Evolutionary conservation across 139 green algal species (phyloP), one percentile per base, ranked within the genome.

Genomic region (Limnomonas spitsbergensis): DNA sequence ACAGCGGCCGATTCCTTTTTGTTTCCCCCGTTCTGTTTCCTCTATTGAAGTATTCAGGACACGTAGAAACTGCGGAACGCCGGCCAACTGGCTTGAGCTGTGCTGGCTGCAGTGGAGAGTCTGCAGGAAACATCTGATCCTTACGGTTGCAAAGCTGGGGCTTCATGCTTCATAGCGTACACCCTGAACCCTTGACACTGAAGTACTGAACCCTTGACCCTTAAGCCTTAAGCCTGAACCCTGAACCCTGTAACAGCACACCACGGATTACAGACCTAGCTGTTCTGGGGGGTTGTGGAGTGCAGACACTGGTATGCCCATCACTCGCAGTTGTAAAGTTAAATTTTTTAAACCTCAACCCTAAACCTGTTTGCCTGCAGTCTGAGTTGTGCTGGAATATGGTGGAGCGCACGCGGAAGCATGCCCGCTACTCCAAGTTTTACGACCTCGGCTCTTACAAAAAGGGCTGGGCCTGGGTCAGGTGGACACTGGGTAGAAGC

Each of bases 381-480:
- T 61, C 47, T 61, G 47, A 61, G 47, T 20, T 61, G 47, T 61
- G 47, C n/a, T 61, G 47, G 47, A 61, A 61, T 14, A 14, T 61
- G 20, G 47, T 61, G 47, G 47, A 61, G 47, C 14, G 47, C 14
- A 61, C 47, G 20, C 14, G 47, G 47, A 61, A 61, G 14, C 47
- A 61, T 61, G 14, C 47, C 47, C 47, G 47, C 14, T 61, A 61
- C 29, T 34, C 29, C 29, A 36, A 72, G 61, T 20, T 39, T 7
- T 72, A 72, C 29, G 29, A 72, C 29, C 61, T 72, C 27, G 9
- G 9, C 7, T 72, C 61, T 24, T 72, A 72, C 24, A 34, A 39
- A 36, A 37, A 34, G 7, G 61, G 61, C 61, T 72, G 61, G 61
- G 29, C 61, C 26, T 72, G 61, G 61, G 61, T 72, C 27, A 34